Evolutionary conservation across 2,329 filamentous ascomycete genomes (phyloP), one percentile per base, ranked within the genome.

Genomic region (Sporothrix brasiliensis): DNA sequence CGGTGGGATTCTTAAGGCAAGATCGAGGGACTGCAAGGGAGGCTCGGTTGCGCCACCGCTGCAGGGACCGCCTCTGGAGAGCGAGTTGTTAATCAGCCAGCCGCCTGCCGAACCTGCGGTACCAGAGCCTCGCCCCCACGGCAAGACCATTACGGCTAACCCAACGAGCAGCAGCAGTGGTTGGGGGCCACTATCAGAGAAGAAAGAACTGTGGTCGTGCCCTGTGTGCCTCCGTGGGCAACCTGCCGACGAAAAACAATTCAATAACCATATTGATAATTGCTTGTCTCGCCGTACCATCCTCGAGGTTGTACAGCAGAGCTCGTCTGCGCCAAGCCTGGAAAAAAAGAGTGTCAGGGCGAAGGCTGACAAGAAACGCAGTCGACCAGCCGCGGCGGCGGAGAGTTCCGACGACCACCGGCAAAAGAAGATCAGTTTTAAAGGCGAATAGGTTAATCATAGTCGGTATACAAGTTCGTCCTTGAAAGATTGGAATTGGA

Each of bases 181-280:
- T 34, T 34, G 5, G 34, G 6, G 73, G 24, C 68, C 73, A 0
- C 65, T 75, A 14, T 61, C 75, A 10, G 78, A 81, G 11, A 78
- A 81, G 68, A 80, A 86, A 68, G 83, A 88, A 61, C 84, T 83
- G 78, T 98, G 94, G 94, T 86, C 90, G 50, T 99, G 95, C 78
- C 95, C 95, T 0, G 92, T 98, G 58, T 99, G 95, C 78, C 81
- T 83, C n/a, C 84, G 90, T 19, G 89, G 92, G 0, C 94, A 97
- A 76, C 76, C 83, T 0, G 87, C 93, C 0, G 86, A 94, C 66
- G 93, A 97, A 77, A 85, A 85, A 60, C 82, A 81, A 0, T 97
- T 98, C 80, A 99, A 99, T 75, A 88, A 91, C 70, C 95, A 99
- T 77, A 93, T 99, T 67, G 95, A 99, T 78, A 86, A 91, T 10